These are phyloP conservation scores for Earliella scabrosa DNA, from an alignment of 1,284 basidiomycete genomes.

Conservation along the genomic window DNA sequence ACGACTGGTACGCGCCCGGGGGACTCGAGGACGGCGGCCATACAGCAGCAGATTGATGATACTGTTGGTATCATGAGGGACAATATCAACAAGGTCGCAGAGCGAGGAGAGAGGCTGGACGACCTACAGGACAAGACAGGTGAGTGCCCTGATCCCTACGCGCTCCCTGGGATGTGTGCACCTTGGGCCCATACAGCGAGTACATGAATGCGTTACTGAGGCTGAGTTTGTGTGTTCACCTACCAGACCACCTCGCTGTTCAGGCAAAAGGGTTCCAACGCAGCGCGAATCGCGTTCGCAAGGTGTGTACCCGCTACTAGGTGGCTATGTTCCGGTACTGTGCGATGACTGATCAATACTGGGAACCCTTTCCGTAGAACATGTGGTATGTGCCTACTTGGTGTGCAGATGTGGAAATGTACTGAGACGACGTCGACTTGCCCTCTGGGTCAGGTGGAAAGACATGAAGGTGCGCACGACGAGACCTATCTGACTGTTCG, in stretches of 20 bases:
- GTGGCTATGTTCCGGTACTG: constrained; percentile 31
- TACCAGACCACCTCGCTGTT: constrained; percentile 92
- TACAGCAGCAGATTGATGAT: constrained; percentile 93
- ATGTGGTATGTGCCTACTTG: constrained; percentile 75
- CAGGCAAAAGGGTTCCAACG: constrained; percentile 98
- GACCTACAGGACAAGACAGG: constrained; percentile 98
- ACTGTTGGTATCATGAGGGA: constrained; percentile 98
- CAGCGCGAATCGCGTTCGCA: constrained; percentile 96
- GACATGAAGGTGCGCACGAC: constrained; percentile 95
- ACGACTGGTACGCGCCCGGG: constrained; percentile 57
- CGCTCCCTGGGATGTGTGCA: background rate
- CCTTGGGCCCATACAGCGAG: too few relatives aligned
- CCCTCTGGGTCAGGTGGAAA: constrained; percentile 98
- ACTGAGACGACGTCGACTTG: constrained; percentile 16
- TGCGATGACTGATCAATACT: too few relatives aligned
- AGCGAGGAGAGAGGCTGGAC: constrained; percentile 94
- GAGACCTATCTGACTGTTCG: background rate
- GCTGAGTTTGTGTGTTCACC: too few relatives aligned
- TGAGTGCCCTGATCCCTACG: constrained; percentile 40
- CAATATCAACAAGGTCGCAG: constrained; percentile 95
- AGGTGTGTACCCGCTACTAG: constrained; percentile 70
- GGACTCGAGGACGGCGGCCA: constrained; percentile 88
- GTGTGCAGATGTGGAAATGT: too few relatives aligned
- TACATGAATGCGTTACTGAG: too few relatives aligned
- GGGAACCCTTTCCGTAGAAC: constrained; percentile 60